These are phyloP conservation scores for Fusarium nodosum DNA, from an alignment of 2,329 filamentous ascomycete species.

Conservation along the genomic window DNA sequence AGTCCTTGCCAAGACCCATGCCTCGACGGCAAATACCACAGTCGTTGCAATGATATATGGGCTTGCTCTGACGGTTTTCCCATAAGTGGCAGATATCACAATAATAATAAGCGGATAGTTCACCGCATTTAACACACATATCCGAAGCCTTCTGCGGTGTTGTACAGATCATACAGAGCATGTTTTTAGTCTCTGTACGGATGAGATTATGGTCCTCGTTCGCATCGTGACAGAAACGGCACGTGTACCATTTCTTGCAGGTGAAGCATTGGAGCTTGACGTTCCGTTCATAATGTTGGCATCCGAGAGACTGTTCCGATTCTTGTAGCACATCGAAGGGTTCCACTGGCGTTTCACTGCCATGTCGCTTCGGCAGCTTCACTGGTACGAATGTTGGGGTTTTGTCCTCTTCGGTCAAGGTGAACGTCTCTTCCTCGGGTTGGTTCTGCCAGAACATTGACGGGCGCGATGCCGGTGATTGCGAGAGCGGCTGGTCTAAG, in stretches of 20 bases:
- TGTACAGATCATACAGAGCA: slow-evolving; percentile 97
- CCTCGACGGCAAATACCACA: slow-evolving; percentile 96
- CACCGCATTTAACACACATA: slow-evolving; percentile 81
- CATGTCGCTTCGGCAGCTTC: slow-evolving; percentile 62
- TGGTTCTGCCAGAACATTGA: slow-evolving; percentile 71
- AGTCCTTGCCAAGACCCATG: slow-evolving; percentile 93
- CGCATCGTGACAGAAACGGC: slow-evolving; percentile 92
- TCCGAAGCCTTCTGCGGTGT: slow-evolving; percentile 87
- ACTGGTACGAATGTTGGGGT: slow-evolving; percentile 75
- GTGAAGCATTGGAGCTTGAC: slow-evolving; percentile 95
- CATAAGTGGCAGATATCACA: slow-evolving; percentile 96
- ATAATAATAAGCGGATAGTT: slow-evolving; percentile 87
- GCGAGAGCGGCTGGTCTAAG: slow-evolving; percentile 54
- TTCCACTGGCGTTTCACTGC: slow-evolving; percentile 57
- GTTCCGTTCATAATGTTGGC: slow-evolving; percentile 93
- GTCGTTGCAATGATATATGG: slow-evolving; percentile 95
- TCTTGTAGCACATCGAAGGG: slow-evolving; percentile 44
- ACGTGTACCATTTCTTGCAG: slow-evolving; percentile 94
- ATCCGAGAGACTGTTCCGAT: slow-evolving; percentile 72
- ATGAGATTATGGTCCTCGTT: slow-evolving; percentile 83
- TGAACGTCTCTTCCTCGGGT: slow-evolving; percentile 62
- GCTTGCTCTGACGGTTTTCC: slow-evolving; percentile 92
- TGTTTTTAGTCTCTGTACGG: slow-evolving; percentile 87
- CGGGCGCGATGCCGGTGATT: slow-evolving; percentile 61
- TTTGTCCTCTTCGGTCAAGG: slow-evolving; percentile 71